Conservation (phyloP, 257 asterid genomes). For the Jasminum sambac region DNA sequence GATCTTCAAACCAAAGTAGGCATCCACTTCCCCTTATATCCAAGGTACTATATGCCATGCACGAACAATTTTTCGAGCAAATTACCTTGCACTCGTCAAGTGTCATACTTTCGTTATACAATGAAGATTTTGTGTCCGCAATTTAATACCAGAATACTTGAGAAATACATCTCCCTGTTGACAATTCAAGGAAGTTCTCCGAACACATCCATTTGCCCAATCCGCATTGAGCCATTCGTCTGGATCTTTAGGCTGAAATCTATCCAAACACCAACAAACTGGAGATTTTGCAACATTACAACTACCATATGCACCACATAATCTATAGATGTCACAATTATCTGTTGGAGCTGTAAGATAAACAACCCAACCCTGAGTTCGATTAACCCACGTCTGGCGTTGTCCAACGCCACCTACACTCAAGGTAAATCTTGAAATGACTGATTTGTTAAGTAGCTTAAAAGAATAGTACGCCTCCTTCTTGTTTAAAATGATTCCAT, state of each 20-base stretch:
- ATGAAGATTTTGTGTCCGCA: not conserved
- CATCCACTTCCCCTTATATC: no score
- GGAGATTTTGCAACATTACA: conserved; percentile 15
- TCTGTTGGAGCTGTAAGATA: conserved; percentile 6
- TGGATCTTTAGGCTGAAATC: conserved; percentile 15
- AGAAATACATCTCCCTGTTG: conserved; percentile 14
- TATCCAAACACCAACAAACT: conserved; percentile 20
- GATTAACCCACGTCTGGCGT: not conserved
- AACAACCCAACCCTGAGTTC: conserved; percentile 11
- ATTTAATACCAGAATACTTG: conserved; percentile 2
- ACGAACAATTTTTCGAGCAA: no score
- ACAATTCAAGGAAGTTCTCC: conserved; percentile 15
- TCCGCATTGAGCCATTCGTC: not conserved
- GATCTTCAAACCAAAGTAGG: no score
- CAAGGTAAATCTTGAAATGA: no score
- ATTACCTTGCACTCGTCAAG: no score
- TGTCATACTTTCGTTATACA: no score
- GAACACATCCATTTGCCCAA: conserved; percentile 14
- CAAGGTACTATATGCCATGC: no score
- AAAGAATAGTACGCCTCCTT: no score
- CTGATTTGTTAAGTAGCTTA: no score
- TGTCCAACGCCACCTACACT: no score
- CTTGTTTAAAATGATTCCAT: no score
- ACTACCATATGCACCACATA: not conserved
- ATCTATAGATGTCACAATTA: not conserved